Evolutionary conservation across 768 basidiomycete species (phyloP).

Genomic region (Psilocybe cyanescens): DNA sequence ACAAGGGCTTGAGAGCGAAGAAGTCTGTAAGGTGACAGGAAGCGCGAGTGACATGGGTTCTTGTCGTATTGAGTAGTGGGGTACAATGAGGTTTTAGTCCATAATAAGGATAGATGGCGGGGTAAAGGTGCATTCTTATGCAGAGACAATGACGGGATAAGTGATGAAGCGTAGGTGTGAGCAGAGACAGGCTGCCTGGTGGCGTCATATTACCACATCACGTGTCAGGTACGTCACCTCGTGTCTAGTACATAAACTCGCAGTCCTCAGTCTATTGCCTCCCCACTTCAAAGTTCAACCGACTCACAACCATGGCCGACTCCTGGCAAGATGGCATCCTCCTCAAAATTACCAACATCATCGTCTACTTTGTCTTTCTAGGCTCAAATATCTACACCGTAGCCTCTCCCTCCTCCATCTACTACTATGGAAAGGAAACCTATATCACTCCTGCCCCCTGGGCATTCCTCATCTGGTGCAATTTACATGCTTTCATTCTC

Average conservation of each 20-base stretch:
- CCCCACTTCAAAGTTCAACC: slow-evolving; percentile 9
- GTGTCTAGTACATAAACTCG: slow-evolving; percentile 23
- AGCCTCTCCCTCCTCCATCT: slow-evolving; percentile 72
- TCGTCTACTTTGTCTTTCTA: slow-evolving; percentile 86
- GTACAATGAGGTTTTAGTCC: no score
- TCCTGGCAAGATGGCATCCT: slow-evolving; percentile 79
- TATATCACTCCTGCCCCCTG: slow-evolving; percentile 95
- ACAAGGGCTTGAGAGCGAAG: no score
- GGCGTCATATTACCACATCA: slow-evolving; percentile 16
- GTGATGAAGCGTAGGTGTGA: neutral
- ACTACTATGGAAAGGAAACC: slow-evolving; percentile 79
- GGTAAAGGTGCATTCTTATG: neutral
- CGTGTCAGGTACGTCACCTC: slow-evolving; percentile 23
- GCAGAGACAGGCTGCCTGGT: slow-evolving; percentile 7
- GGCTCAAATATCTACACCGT: slow-evolving; percentile 90
- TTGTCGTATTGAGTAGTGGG: no score
- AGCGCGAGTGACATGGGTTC: no score
- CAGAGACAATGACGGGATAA: neutral
- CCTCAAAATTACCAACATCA: slow-evolving; percentile 84
- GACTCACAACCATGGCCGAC: slow-evolving; percentile 52
- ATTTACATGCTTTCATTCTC: neutral
- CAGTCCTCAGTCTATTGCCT: neutral
- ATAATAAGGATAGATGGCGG: neutral
- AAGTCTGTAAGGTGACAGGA: no score
- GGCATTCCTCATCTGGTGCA: slow-evolving; percentile 88